phyloP scores from a whole-genome alignment of 768 basidiomycete species.

The Panaeolus cyanescens region DNA sequence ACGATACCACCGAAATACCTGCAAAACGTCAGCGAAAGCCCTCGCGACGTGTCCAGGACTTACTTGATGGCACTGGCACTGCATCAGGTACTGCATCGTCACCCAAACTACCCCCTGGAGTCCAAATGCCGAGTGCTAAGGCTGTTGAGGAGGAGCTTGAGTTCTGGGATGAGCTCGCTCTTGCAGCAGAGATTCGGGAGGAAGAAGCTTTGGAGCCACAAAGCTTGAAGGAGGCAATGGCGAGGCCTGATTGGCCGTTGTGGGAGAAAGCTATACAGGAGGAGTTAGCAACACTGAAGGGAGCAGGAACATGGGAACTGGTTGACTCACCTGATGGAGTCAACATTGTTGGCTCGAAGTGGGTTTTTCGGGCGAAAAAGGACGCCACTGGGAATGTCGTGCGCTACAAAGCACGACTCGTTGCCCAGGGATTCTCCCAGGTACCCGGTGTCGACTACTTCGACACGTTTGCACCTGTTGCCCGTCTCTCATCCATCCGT shows the following conservation, averaged over 20 bases:
- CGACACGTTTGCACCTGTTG: too few species aligned
- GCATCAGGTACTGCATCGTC: constrained; percentile 6
- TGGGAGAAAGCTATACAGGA: constrained; percentile 30
- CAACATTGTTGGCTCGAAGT: constrained; percentile 28
- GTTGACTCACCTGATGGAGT: constrained; percentile 18
- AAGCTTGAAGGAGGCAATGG: constrained; percentile 16
- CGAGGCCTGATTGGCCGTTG: constrained; percentile 14
- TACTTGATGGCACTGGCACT: constrained; percentile 13
- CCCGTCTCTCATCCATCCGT: too few species aligned
- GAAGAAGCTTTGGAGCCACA: constrained; percentile 17
- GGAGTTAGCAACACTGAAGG: constrained; percentile 25
- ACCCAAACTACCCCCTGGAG: constrained; percentile 7
- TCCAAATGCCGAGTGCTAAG: constrained; percentile 13
- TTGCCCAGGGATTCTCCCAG: too few species aligned
- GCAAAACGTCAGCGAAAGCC: constrained; percentile 17
- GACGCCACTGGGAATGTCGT: constrained; percentile 27
- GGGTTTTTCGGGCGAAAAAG: constrained; percentile 36
- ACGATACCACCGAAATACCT: too few species aligned
- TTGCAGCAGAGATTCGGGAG: constrained; percentile 20
- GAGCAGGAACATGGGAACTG: constrained; percentile 28
- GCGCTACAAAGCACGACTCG: constrained; percentile 20
- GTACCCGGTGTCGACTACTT: too few species aligned
- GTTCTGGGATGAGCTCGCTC: constrained; percentile 22
- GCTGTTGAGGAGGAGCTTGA: too few species aligned
- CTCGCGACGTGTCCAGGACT: constrained; percentile 14